Base-by-base conservation (phyloP, 305 asterid species). In the Fraxinus paxiana region DNA sequence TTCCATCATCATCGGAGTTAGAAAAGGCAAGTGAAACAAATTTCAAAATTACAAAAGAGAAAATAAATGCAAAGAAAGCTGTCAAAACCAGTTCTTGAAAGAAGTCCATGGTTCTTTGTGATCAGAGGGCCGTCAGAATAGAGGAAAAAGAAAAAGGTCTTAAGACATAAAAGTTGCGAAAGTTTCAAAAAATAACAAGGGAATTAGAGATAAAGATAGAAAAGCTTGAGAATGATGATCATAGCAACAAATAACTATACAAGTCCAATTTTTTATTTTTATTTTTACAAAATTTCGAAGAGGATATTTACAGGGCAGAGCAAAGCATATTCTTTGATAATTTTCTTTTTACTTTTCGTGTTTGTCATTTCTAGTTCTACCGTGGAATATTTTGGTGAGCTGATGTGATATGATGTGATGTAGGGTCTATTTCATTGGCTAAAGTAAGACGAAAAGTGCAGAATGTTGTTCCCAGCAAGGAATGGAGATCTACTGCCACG, bases 291-390 rank as follows among this genome's bases (percentile, higher is more conserved):
- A 76, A 79, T 79, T 76, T 76, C 35, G 76, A 83, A 73, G 31
- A 80, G 89, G 78, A 85, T 90, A 87, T 85, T 75, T 82, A 82
- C 79, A 30, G 84, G 71, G 85, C 73, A 84, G 90, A 84, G 92
- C 82, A 90, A 91, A 82, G 95, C 94, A 92, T 92, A 92, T 92
- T 89, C 95, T 83, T 86, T 56, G 31, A 78, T 72, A 46, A 46
- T 79, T 82, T 77, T 71, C 46, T 12, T n/a, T 5, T 78, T 65
- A 12, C 51, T 35, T 76, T 51, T 71, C 73, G 37, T 43, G 22
- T 31, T 33, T n/a, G 56, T 67, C 77, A 46, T 46, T 59, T 24
- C 75, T 38, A 3, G n/a, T 69, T 24, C 75, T 38, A 2, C 17
- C 8, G 78, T 80, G 82, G 86, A 71, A 81, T 9, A 30, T 46